Evolutionary conservation across 164 flowering plant species (phyloP).

Genomic region (Vitis rupestris): DNA sequence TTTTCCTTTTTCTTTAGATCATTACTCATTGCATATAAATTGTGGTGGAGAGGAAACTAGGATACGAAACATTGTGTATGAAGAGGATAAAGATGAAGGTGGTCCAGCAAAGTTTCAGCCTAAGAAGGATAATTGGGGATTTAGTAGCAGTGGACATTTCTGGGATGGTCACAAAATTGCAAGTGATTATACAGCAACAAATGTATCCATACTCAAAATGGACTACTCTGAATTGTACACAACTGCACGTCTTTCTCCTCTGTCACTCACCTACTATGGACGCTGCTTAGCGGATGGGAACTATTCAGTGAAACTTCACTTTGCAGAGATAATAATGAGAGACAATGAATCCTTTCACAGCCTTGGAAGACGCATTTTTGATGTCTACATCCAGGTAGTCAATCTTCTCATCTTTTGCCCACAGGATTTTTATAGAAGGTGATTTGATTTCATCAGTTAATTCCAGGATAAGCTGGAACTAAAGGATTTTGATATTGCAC

Average conservation of each 20-base stretch:
- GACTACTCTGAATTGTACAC: constrained; percentile 19
- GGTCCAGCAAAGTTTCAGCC: constrained; percentile 15
- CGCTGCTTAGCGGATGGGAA: constrained; percentile 32
- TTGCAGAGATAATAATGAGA: constrained; percentile 35
- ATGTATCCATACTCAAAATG: constrained; percentile 11
- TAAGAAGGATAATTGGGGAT: constrained; percentile 12
- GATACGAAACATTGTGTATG: constrained; percentile 10
- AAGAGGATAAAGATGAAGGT: constrained; percentile 16
- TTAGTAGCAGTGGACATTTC: constrained; percentile 30
- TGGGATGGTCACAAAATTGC: background rate
- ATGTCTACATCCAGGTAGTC: constrained; percentile 40
- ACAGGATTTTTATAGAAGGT: background rate
- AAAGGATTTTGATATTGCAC: constrained; percentile 46
- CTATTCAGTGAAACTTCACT: constrained; percentile 41
- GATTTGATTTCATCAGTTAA: background rate
- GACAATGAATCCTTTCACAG: constrained; percentile 13
- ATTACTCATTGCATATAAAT: constrained; percentile 38
- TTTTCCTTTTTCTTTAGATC: background rate
- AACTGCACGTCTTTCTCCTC: constrained; percentile 38
- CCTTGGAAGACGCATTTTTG: constrained; percentile 39
- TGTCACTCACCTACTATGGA: constrained; percentile 37
- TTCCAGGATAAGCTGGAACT: constrained; percentile 32
- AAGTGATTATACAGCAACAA: constrained; percentile 10
- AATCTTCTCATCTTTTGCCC: background rate
- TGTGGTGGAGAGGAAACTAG: constrained; percentile 34